Conservation (phyloP, 352 stramenopile genomes). For the Albugo candida region DNA sequence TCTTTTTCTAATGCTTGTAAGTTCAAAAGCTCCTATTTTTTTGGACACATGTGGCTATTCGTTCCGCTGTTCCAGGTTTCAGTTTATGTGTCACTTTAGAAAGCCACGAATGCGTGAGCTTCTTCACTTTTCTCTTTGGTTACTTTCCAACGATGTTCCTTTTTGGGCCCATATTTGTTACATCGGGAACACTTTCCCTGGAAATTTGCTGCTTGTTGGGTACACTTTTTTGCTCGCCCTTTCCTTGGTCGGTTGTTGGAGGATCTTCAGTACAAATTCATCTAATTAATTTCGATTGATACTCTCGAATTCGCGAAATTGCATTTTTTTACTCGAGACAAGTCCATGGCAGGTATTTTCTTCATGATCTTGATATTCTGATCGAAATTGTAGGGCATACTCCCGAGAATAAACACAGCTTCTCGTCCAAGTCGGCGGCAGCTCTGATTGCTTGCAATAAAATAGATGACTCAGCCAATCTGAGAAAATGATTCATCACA, state of each 20-base stretch:
- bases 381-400: too few relatives aligned
- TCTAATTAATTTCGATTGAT: background rate
- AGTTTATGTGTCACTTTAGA: too few relatives aligned
- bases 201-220: background rate
- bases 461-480: conserved; percentile 9
- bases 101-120: too few relatives aligned
- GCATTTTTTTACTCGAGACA: conserved; percentile 8
- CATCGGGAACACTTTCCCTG: background rate
- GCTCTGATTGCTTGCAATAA: conserved; percentile 5
- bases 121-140: too few relatives aligned
- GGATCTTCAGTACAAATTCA: background rate
- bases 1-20: background rate
- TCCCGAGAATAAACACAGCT: conserved; percentile 1
- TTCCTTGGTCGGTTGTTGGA: too few relatives aligned
- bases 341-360: background rate
- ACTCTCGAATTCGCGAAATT: conserved; percentile 2
- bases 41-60: too few relatives aligned
- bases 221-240: too few relatives aligned
- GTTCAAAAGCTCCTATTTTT: too few relatives aligned
- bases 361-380: conserved; percentile 5
- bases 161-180: background rate
- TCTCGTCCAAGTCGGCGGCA: conserved; percentile 3
- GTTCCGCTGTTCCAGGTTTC: too few relatives aligned
- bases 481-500: conserved; percentile 10
- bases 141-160: background rate